Conservation (phyloP, 345 rosid genomes). For the Kandelia obovata region DNA sequence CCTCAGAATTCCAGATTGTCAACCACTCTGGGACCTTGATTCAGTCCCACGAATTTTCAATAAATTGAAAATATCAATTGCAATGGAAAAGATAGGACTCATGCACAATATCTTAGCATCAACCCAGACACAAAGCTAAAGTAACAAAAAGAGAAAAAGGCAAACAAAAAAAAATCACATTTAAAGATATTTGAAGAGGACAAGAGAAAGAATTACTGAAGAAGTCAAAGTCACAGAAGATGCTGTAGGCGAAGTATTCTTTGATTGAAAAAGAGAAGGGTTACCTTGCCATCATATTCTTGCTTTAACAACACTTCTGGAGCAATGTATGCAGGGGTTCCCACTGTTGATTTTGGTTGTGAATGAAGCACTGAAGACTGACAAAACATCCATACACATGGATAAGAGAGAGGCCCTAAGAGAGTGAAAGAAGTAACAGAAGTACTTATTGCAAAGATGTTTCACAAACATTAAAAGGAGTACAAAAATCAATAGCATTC, state of each 20-base stretch:
- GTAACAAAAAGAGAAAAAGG: not conserved
- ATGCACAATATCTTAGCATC: not conserved
- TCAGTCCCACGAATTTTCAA: too few species aligned
- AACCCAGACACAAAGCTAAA: not conserved
- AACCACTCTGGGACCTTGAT: not conserved
- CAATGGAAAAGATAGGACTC: not conserved
- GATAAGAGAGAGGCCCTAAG: not conserved
- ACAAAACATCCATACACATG: conserved; percentile 1
- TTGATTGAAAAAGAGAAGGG: not conserved
- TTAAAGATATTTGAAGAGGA: not conserved
- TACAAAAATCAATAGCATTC: not conserved
- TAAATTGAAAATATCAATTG: too few species aligned
- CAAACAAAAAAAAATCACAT: not conserved
- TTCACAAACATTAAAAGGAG: not conserved
- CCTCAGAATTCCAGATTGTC: not conserved
- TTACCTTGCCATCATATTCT: conserved; percentile 36
- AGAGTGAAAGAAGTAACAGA: not conserved
- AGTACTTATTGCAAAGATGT: not conserved
- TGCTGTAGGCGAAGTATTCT: not conserved
- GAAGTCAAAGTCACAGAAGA: not conserved
- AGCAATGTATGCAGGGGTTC: conserved; percentile 38
- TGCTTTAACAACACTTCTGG: conserved; percentile 31
- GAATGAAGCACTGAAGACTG: conserved; percentile 36
- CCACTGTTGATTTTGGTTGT: conserved; percentile 36
- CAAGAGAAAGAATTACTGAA: not conserved